Percentiles rank a stretch among this genome's conserved stretches.
Evolutionary conservation across 208 protist species (phyloP).

Genomic region (Trypanosoma avium): DNA sequence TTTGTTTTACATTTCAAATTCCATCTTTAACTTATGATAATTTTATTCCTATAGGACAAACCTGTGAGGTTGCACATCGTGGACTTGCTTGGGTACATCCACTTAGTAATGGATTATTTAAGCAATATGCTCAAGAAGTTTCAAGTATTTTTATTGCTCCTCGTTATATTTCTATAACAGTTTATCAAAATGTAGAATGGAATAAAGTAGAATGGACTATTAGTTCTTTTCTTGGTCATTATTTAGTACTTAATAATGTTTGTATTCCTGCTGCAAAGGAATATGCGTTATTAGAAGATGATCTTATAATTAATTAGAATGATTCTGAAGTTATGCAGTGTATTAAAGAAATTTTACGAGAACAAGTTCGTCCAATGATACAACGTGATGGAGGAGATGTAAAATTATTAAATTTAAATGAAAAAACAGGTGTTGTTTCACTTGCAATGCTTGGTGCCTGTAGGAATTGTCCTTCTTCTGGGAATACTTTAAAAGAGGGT

Average conservation of each 20-base stretch:
- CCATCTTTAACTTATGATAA: constrained; percentile 69
- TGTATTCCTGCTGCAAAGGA: constrained; percentile 71
- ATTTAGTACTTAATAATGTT: constrained; percentile 71
- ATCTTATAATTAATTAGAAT: constrained; percentile 56
- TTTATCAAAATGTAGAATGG: constrained; percentile 76
- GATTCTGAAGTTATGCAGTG: constrained; percentile 91
- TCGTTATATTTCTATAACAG: constrained; percentile 71
- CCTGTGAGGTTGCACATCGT: constrained; percentile 84
- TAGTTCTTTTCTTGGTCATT: constrained; percentile 87
- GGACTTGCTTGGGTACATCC: constrained; percentile 86
- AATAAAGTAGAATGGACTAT: constrained; percentile 79
- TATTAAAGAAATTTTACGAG: constrained; percentile 93
- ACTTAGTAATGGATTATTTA: constrained; percentile 81
- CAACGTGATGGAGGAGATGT: constrained; percentile 93
- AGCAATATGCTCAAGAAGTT: constrained; percentile 86
- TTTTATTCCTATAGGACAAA: constrained; percentile 79
- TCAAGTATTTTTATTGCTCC: constrained; percentile 82
- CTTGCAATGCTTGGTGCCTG: constrained; percentile 92
- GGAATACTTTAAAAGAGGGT: constrained; percentile 89
- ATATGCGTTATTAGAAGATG: constrained; percentile 84
- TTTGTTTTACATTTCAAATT: constrained; percentile 75
- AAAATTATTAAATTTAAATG: constrained; percentile 84
- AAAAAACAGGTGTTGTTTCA: constrained; percentile 85
- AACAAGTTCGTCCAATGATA: constrained; percentile 91
- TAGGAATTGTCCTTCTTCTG: constrained; percentile 85